Conservation (phyloP, 2,329 filamentous ascomycete species). For the Hirsutella minnesotensis region DNA sequence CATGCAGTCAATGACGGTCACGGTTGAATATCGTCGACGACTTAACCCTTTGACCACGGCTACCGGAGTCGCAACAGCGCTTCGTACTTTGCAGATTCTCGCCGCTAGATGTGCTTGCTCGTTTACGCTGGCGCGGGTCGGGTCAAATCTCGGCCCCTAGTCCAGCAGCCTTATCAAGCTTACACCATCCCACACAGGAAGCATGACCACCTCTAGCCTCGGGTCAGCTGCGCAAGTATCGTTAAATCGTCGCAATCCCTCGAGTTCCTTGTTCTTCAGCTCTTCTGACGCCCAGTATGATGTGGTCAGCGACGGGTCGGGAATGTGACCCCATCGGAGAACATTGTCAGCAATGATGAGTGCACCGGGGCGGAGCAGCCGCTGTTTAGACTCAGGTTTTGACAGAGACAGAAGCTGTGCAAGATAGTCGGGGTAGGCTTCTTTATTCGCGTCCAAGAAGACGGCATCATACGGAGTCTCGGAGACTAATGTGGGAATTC, state of each 20-base stretch:
- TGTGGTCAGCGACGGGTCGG: conserved; percentile 13
- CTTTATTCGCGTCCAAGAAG: conserved; percentile 43
- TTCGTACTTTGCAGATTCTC: too few relatives aligned
- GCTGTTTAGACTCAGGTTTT: conserved; percentile 18
- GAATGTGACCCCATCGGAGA: conserved; percentile 35
- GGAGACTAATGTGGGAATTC: conserved; percentile 16
- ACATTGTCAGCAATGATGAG: conserved; percentile 44
- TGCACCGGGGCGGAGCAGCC: conserved; percentile 35
- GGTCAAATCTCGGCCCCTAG: conserved; percentile 8
- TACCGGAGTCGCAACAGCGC: too few relatives aligned
- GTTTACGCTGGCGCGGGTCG: too few relatives aligned
- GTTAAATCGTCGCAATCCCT: conserved; percentile 23
- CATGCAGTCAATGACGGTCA: too few relatives aligned
- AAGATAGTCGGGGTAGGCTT: conserved; percentile 37
- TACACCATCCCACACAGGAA: conserved; percentile 32
- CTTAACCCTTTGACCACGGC: too few relatives aligned
- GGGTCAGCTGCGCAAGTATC: conserved; percentile 17
- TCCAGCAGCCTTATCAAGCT: conserved; percentile 26
- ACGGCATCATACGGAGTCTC: conserved; percentile 36
- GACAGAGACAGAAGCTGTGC: conserved; percentile 31
- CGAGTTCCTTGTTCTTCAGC: conserved; percentile 10
- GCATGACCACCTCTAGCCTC: conserved; percentile 26
- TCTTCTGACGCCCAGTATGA: conserved; percentile 2
- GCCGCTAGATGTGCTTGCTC: too few relatives aligned
- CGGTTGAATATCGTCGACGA: too few relatives aligned